Base-by-base conservation (phyloP, 2,329 filamentous ascomycete species). In the Penicillium expansum region DNA sequence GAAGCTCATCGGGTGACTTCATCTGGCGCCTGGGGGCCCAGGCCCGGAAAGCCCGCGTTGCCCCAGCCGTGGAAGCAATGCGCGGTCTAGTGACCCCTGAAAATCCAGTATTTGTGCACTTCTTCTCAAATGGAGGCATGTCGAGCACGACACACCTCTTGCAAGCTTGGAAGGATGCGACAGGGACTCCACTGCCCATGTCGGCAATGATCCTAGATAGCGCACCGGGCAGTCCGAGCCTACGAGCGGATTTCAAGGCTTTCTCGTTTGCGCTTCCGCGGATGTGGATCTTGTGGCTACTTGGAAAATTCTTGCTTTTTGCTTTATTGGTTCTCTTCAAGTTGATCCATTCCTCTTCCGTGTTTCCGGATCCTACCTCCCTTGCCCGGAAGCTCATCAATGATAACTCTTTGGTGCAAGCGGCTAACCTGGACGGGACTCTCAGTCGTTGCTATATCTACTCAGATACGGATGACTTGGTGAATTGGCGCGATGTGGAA, bases 61-160 rank as follows among this genome's bases (percentile, higher is more conserved):
- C 63, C 11, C 73, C 77, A 1, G 72, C 71, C 9, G 65, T 77
- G 10, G 65, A 73, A 14, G 70, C 70, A 20, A 65, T 79, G 16
- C 68, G 63, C 45, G 55, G 57, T 30, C 68, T 50, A 43, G 61
- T 58, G 42, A 55, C 56, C 59, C 57, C 65, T 24, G 56, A 66
- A 49, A 62, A 62, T 68, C 63, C 72, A 6, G 65, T 72, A 10
- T 71, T 78, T 30, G 60, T 81, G 9, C 79, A 82, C 65, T 68
- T 77, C 54, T 82, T 82, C 68, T 82, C 79, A 22, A 81, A 82
- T 57, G 80, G 79, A 27, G 80, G 80, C 16, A 67, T 74, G 20
- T 71, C 74, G 48, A 75, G 75, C 6, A 68, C 72, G 4, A 68
- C 67, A 5, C 66, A 73, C 27, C 58, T 82, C 7, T 73, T 80